These are phyloP conservation scores for Acanthamoeba lenticulata DNA, from an alignment of 208 protist genomes.

Conservation along the genomic window DNA sequence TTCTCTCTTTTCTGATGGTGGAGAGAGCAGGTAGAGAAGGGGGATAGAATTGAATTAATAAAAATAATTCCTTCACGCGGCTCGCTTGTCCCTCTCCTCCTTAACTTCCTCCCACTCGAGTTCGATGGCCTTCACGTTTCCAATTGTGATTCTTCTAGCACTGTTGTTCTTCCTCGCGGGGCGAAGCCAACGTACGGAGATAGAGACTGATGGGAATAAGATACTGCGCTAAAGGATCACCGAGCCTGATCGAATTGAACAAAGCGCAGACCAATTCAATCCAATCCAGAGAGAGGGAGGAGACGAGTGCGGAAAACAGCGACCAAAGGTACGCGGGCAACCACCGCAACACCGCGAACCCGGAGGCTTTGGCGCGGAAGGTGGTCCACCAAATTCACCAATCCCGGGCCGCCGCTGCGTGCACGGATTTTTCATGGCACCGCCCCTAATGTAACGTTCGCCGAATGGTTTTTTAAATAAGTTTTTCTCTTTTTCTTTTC, in stretches of 20 bases:
- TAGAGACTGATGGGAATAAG: background rate
- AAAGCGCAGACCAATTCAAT: background rate
- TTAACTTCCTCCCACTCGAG: background rate
- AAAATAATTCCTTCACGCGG: background rate
- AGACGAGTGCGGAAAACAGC: background rate
- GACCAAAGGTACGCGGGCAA: background rate
- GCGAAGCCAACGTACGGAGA: background rate
- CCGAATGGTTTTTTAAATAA: too few relatives aligned
- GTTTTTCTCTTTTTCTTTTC: background rate
- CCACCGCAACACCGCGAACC: background rate
- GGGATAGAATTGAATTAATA: background rate
- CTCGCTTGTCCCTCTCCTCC: background rate
- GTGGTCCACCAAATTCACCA: too few relatives aligned
- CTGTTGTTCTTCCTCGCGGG: background rate
- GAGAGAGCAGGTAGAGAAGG: background rate
- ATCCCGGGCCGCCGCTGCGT: too few relatives aligned
- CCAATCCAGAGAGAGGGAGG: background rate
- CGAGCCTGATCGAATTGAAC: background rate
- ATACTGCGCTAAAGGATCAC: background rate
- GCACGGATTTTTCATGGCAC: too few relatives aligned
- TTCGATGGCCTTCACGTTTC: background rate
- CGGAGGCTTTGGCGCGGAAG: too few relatives aligned
- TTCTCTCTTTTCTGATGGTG: background rate
- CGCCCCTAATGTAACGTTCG: too few relatives aligned
- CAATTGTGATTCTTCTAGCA: background rate